These are phyloP conservation scores for Saccharomyces hybrid DNA, from an alignment of 1,139 yeast genomes.

Conservation along the genomic window DNA sequence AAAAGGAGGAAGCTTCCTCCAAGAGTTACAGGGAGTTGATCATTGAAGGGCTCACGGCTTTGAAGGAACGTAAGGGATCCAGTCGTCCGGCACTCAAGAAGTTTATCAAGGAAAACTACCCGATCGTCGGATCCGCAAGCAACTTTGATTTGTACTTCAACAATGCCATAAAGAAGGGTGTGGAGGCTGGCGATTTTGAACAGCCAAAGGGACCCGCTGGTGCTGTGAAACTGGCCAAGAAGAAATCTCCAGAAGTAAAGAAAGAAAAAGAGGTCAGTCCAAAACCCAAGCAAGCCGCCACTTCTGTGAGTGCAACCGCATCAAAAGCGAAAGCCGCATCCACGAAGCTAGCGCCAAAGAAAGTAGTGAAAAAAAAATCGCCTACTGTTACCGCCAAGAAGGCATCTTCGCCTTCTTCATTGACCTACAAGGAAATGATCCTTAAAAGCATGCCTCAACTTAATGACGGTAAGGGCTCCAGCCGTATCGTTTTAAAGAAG, in stretches of 20 bases:
- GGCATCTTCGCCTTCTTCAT: constrained; percentile 8
- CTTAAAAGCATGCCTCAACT: constrained; percentile 17
- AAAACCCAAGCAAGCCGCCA: constrained; percentile 3
- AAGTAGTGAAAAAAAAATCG: constrained; percentile 1
- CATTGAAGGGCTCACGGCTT: constrained; percentile 59
- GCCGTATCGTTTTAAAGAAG: constrained; percentile 64
- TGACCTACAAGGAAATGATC: constrained; percentile 26
- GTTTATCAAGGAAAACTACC: constrained; percentile 43
- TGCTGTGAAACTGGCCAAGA: constrained; percentile 32
- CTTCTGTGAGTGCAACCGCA: constrained; percentile 5
- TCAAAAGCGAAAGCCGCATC: constrained; percentile 4
- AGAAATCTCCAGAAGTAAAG: constrained; percentile 28
- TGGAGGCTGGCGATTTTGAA: constrained; percentile 61
- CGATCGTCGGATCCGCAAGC: constrained; percentile 46
- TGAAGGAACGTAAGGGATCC: constrained; percentile 80
- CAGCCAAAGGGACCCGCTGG: constrained; percentile 75
- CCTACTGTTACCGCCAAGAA: constrained; percentile 6
- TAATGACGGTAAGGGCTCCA: constrained; percentile 26
- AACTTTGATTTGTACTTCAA: constrained; percentile 75
- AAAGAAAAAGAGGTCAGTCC: constrained; percentile 21
- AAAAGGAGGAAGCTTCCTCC: constrained; percentile 8
- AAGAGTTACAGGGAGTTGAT: constrained; percentile 52
- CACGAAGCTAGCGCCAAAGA: constrained; percentile 3
- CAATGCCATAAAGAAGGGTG: constrained; percentile 76
- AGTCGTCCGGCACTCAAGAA: constrained; percentile 76